Conservation (phyloP, 495 filamentous ascomycete species). For the Xylaria nigripes region DNA sequence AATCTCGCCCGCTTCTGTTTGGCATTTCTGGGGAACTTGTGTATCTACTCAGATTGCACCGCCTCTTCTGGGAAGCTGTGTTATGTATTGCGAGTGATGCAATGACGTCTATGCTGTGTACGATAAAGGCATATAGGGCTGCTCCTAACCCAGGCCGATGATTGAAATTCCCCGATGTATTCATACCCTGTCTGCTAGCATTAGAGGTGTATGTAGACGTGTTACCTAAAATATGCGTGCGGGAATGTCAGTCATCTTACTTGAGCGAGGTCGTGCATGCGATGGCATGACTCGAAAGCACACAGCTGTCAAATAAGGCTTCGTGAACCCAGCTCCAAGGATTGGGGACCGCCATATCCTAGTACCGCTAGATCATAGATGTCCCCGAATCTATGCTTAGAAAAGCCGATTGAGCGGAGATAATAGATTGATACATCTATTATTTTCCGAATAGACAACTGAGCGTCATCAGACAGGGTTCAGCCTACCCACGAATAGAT, state of each 20-base stretch:
- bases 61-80: neutral
- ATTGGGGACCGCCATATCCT: conserved; percentile 4
- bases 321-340: neutral
- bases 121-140: conserved; percentile 6
- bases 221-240: neutral
- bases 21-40: too few species aligned
- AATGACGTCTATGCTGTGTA: neutral
- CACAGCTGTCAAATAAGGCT: too few species aligned
- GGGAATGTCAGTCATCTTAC: neutral
- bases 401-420: too few species aligned
- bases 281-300: neutral
- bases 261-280: neutral
- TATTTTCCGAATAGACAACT: neutral
- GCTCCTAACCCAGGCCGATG: neutral
- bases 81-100: neutral
- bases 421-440: too few species aligned
- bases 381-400: too few species aligned
- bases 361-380: conserved; percentile 9
- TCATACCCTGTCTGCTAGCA: too few species aligned
- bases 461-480: neutral
- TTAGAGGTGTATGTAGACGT: too few species aligned
- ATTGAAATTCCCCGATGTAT: too few species aligned
- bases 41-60: neutral
- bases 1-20: too few species aligned
- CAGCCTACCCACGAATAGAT: too few species aligned